phyloP scores from a whole-genome alignment of 495 filamentous ascomycete genomes.

The Neurospora sp. region DNA sequence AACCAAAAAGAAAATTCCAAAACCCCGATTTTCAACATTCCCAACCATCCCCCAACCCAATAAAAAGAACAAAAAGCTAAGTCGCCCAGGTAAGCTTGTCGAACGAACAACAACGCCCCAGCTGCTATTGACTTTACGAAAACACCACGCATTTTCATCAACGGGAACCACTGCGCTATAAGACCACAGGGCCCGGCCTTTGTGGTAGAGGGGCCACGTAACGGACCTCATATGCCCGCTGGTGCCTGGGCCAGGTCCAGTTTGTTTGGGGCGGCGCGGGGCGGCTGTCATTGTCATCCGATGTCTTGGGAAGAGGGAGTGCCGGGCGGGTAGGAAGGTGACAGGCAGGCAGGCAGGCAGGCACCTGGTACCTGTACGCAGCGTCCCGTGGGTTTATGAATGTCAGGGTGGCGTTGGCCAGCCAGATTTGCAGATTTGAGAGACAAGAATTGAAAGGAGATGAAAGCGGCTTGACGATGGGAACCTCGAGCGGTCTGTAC shows the following conservation, averaged over 20 bases:
- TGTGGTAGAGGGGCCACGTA: not conserved
- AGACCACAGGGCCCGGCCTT: not conserved
- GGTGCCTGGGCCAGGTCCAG: not conserved
- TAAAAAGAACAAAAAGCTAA: not conserved
- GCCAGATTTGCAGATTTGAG: too few relatives aligned
- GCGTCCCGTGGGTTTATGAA: not conserved
- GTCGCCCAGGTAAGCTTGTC: not conserved
- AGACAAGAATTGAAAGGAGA: not conserved
- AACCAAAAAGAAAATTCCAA: not conserved
- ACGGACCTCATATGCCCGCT: not conserved
- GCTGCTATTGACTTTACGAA: too few relatives aligned
- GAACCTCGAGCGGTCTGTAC: not conserved
- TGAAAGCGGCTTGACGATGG: not conserved
- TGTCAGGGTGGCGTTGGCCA: not conserved
- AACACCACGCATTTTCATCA: too few relatives aligned
- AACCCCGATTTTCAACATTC: not conserved
- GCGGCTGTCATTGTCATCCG: not conserved
- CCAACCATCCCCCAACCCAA: not conserved
- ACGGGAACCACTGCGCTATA: not conserved
- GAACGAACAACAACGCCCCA: not conserved
- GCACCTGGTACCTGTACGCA: not conserved
- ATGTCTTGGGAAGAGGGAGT: not conserved
- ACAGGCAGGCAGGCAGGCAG: not conserved
- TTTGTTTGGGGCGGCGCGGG: not conserved
- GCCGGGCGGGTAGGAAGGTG: not conserved